Conservation (phyloP, 1,284 basidiomycete genomes). For the Phellopilus nigrolimitatus region DNA sequence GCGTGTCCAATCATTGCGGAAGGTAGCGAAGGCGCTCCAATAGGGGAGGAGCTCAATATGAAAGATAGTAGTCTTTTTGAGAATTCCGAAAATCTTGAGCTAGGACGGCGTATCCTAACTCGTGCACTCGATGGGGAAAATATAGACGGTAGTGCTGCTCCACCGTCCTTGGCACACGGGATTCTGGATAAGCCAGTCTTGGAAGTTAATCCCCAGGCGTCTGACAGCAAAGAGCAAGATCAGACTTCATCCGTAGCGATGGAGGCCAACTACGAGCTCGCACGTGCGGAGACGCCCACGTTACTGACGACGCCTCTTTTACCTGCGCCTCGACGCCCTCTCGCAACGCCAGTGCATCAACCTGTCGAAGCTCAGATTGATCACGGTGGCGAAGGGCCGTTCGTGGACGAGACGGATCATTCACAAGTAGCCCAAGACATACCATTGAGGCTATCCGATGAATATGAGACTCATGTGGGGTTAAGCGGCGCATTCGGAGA, state of each 20-base stretch:
- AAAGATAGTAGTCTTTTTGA: conserved; percentile 19
- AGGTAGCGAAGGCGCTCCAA: conserved; percentile 25
- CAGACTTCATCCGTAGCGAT: background rate
- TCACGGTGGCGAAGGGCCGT: background rate
- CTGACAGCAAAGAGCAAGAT: background rate
- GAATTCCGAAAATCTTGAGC: conserved; percentile 21
- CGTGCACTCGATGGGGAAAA: conserved; percentile 23
- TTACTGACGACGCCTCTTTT: conserved; percentile 52
- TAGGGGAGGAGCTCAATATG: background rate
- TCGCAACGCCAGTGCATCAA: conserved; percentile 30
- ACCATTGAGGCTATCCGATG: conserved; percentile 10
- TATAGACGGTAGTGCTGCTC: conserved; percentile 11
- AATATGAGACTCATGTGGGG: conserved; percentile 14
- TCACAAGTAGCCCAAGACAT: background rate
- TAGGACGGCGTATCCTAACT: conserved; percentile 26
- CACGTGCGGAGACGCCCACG: conserved; percentile 51
- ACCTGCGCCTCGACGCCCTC: conserved; percentile 50
- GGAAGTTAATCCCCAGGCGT: background rate
- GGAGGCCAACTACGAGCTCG: conserved; percentile 32
- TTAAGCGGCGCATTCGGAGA: conserved; percentile 7
- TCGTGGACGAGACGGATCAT: background rate
- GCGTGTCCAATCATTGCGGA: conserved; percentile 18
- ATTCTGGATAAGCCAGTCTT: background rate
- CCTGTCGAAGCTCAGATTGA: conserved; percentile 20
- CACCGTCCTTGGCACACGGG: background rate